Percentiles rank a stretch among this genome's conserved stretches.
Conservation (phyloP, 2,329 filamentous ascomycete genomes). For the Pyrenophora teres region DNA sequence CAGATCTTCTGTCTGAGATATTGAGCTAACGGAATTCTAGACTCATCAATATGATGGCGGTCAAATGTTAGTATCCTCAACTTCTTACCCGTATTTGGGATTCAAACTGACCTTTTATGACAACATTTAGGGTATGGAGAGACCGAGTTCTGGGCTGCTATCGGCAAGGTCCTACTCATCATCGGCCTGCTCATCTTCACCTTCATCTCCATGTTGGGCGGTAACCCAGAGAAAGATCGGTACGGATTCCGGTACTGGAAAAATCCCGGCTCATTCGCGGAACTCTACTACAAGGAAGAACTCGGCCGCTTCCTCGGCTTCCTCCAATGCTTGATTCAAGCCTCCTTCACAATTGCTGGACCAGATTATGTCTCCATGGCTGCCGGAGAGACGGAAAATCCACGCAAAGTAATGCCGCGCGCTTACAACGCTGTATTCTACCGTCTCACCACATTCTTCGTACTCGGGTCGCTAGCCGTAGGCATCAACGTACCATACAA, state of each 20-base stretch:
- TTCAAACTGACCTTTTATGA: too few relatives aligned
- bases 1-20: background rate
- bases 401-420: slow-evolving; percentile 63
- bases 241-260: slow-evolving; percentile 57
- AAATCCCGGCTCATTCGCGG: slow-evolving; percentile 70
- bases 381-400: slow-evolving; percentile 54
- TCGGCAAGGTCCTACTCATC: slow-evolving; percentile 58
- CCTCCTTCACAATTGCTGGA: slow-evolving; percentile 54
- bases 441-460: slow-evolving; percentile 75
- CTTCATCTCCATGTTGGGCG: slow-evolving; percentile 81
- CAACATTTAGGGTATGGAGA: slow-evolving; percentile 46
- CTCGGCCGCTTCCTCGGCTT: slow-evolving; percentile 79
- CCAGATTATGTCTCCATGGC: slow-evolving; percentile 57
- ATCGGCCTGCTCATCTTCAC: slow-evolving; percentile 60
- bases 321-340: slow-evolving; percentile 71
- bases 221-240: slow-evolving; percentile 67
- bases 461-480: slow-evolving; percentile 74
- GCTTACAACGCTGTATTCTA: slow-evolving; percentile 82
- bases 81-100: too few relatives aligned
- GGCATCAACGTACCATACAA: slow-evolving; percentile 71
- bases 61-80: slow-evolving; percentile 36
- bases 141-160: slow-evolving; percentile 74
- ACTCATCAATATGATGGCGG: slow-evolving; percentile 68
- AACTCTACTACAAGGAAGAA: slow-evolving; percentile 66
- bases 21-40: slow-evolving; percentile 32